Percentiles rank a stretch among this genome's conserved stretches.
phyloP scores from a whole-genome alignment of 2,329 filamentous ascomycete species.

The Epichloe bromicola region DNA sequence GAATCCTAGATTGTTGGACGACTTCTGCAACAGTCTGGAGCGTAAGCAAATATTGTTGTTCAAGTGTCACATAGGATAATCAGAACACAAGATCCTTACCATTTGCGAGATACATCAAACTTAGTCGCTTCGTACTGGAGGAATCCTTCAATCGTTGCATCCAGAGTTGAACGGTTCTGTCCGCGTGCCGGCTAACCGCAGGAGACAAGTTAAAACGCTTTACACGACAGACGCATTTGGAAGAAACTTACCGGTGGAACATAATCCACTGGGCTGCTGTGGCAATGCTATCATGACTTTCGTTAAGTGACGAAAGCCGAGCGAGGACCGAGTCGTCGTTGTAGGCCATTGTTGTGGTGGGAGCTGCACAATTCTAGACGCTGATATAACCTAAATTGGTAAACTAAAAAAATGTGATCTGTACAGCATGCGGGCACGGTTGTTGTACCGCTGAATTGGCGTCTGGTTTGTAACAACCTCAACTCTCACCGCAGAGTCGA shows the following conservation, averaged over 20 bases:
- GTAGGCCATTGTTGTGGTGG: constrained; percentile 62
- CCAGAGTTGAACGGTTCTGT: constrained; percentile 86
- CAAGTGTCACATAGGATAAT: background rate
- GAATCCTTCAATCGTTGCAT: constrained; percentile 80
- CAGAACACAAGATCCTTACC: constrained; percentile 40
- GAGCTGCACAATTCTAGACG: background rate
- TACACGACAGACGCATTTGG: background rate
- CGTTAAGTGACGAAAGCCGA: constrained; percentile 89
- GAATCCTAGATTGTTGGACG: constrained; percentile 86
- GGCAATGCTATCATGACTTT: constrained; percentile 94
- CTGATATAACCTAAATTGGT: background rate
- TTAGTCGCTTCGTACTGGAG: constrained; percentile 71
- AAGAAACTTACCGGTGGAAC: constrained; percentile 69
- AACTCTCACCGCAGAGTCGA: background rate
- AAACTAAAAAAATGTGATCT: background rate
- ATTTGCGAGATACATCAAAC: constrained; percentile 89
- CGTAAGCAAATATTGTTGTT: background rate
- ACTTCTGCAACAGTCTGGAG: constrained; percentile 56
- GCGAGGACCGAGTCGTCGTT: constrained; percentile 90
- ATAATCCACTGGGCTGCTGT: constrained; percentile 98
- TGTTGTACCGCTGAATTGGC: background rate
- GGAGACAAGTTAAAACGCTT: background rate
- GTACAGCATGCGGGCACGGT: background rate
- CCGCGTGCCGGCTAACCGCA: constrained; percentile 64
- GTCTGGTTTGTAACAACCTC: background rate